Evolutionary conservation across 2,329 filamentous ascomycete genomes (phyloP), one percentile per base, ranked within the genome.

Genomic region (Colletotrichum neosansevieriae): DNA sequence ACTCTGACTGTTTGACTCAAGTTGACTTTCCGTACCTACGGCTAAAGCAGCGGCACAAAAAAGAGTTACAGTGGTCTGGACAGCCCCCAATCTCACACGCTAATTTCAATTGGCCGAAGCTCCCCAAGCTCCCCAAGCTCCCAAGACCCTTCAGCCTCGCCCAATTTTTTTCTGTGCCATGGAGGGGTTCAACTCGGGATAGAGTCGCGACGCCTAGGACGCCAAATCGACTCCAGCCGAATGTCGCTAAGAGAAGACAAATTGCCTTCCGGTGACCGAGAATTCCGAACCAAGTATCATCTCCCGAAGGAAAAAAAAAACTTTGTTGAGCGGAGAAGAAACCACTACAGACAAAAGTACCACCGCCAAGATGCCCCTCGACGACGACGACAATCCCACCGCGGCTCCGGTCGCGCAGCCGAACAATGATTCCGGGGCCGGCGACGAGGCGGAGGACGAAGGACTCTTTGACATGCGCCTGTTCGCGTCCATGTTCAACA

Each of bases 391-490:
- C 65, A 77, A 77, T 62, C 79, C 79, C 17, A 70, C 44, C 60
- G 72, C 15, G 66, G 54, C 50, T 21, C 47, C 34, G 21, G 40
- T 67, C n/a, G 70, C 64, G 9, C 72, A 70, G 58, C 73, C 73
- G 42, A 76, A 78, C 11, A 53, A 53, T 11, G 67, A 67, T n/a
- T 56, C 63, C 32, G 51, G 56, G 34, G 67, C 67, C 36, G 76
- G 73, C 45, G 89, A 92, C 64, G 85, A 89, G 54, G 89, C 89
- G 70, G 85, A 90, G 60, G 91, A 91, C 45, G 94, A 97, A 74
- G 92, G 94, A 77, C 88, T 91, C 2, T 94, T 94, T 75, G 95
- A 98, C 80, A 98, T 95, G 79, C 91, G 92, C 71, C 91, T 94
- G 70, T 90, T 90, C 71, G 81, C 82, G 3, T 81, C 85, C 34